Percentiles rank a stretch among this genome's conserved stretches.
Evolutionary conservation across 2,329 filamentous ascomycete genomes (phyloP).

Genomic region (Fusarium sp.): DNA sequence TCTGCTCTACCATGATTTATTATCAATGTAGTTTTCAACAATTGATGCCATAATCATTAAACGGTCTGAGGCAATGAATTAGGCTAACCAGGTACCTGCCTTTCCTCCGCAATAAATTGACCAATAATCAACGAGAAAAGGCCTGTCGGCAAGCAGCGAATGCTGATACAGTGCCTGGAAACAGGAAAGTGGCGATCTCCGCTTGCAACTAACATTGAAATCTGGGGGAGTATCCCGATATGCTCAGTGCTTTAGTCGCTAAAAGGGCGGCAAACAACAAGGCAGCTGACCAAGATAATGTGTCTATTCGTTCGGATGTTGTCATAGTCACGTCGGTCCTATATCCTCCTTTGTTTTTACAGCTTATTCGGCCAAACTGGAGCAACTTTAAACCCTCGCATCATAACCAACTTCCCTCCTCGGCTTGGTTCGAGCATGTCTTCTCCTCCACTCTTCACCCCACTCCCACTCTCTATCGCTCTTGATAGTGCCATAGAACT

Average conservation of each 20-base stretch:
- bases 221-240: conserved; percentile 17
- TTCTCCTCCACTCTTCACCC: conserved; percentile 18
- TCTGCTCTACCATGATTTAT: not conserved
- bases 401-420: conserved; percentile 20
- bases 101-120: not conserved
- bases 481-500: conserved; percentile 23
- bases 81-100: not conserved
- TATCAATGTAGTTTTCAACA: not conserved
- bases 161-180: conserved; percentile 10
- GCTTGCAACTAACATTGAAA: conserved; percentile 25
- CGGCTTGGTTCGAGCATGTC: conserved; percentile 14
- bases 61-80: not conserved
- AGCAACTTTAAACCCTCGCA: not conserved
- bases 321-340: not conserved
- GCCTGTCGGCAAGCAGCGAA: conserved; percentile 30
- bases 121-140: conserved; percentile 9
- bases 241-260: conserved; percentile 17
- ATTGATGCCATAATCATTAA: not conserved
- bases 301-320: not conserved
- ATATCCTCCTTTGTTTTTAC: not conserved
- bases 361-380: not conserved
- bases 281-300: conserved; percentile 25
- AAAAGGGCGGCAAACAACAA: conserved; percentile 23
- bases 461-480: conserved; percentile 18
- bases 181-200: conserved; percentile 50